Evolutionary conservation across 2,329 filamentous ascomycete genomes (phyloP), one percentile per base, ranked within the genome.

Genomic region (Sarocladium strictum): DNA sequence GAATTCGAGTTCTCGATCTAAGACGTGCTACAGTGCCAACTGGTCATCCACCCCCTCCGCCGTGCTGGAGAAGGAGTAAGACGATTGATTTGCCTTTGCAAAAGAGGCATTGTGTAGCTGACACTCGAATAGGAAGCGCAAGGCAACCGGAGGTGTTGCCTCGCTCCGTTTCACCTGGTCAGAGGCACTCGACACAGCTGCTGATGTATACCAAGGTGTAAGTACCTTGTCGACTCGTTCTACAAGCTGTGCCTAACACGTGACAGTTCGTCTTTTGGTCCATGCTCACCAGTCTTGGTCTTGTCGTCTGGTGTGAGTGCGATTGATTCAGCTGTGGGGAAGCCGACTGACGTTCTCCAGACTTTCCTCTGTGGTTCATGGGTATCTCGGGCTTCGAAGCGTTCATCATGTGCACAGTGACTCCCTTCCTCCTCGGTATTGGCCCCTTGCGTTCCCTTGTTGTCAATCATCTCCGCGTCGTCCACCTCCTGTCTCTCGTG

Each of bases 341-440:
- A 11, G 3, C 17, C 32, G 29, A 32, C n/a, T 53, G n/a, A 40
- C 51, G 10, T 35, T 9, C 21, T 24, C 3, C 47, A 90, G 87
- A 95, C 71, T 99, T 99, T 68, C 94, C 94, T 14, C 81, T 99
- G 11, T 99, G 94, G 94, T 85, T 97, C 69, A 99, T 99, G 94
- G 94, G 94, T 26, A 95, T 99, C 57, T 97, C 93, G 3, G 94
- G 94, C 58, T 99, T 94, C 66, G 94, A 99, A 72, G 87, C 85
- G 41, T 78, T 96, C 60, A 86, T 99, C 64, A 87, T 97, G 84
- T 83, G 81, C 51, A 93, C 90, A 3, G 70, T 93, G 53, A 89
- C 92, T 3, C 94, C 94, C 0, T 76, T 92, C 37, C 69, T 97
- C 19, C 83, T 99, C 41, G 84, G 79, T 21, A 86, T 91, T 58